These are phyloP conservation scores for Suhomyces tanzawaensis DNA, from an alignment of 805 yeast species.

Conservation along the genomic window DNA sequence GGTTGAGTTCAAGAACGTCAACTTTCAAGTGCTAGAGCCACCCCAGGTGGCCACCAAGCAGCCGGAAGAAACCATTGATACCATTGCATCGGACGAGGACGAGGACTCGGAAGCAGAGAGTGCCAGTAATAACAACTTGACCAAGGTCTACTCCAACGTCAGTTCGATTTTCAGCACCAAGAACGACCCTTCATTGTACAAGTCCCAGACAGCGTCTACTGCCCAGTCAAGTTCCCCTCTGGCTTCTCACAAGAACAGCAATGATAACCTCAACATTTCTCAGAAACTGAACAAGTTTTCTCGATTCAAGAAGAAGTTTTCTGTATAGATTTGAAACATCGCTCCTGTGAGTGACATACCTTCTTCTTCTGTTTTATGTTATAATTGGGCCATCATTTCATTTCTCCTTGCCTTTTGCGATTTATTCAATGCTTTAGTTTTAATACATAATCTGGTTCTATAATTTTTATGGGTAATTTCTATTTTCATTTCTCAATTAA, in stretches of 20 bases:
- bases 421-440: no score
- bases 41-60: background rate
- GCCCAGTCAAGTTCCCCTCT: constrained; percentile 3
- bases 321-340: background rate
- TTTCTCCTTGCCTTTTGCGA: no score
- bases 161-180: constrained; percentile 28
- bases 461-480: no score
- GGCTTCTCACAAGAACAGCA: background rate
- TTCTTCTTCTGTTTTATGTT: background rate
- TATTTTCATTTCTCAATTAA: no score
- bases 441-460: no score
- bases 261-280: constrained; percentile 1
- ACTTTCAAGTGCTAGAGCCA: background rate
- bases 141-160: constrained; percentile 24
- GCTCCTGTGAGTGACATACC: background rate
- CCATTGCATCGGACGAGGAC: constrained; percentile 3
- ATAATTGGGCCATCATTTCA: no score
- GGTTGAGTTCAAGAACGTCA: constrained; percentile 4
- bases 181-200: constrained; percentile 2
- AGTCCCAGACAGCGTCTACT: constrained; percentile 1
- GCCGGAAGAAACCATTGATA: background rate
- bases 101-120: constrained; percentile 7
- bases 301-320: constrained; percentile 9
- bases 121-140: constrained; percentile 9
- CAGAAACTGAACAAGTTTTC: constrained; percentile 7